phyloP scores from a whole-genome alignment of 805 yeast species.

The Dipodascus albidus region DNA sequence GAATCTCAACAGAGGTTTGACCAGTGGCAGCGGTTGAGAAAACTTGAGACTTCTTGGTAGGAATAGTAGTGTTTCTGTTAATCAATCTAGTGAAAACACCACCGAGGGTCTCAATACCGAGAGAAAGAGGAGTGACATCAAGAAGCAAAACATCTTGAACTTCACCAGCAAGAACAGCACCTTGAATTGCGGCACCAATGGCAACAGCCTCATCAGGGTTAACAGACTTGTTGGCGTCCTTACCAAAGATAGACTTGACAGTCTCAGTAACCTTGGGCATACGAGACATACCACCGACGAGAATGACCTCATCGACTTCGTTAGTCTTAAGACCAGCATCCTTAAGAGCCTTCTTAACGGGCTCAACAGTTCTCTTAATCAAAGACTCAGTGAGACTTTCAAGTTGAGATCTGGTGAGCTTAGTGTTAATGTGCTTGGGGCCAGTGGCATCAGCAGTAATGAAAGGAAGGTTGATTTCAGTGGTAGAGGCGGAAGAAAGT shows the following conservation, averaged over 20 bases:
- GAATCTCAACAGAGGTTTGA: conserved; percentile 92
- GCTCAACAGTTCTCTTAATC: conserved; percentile 61
- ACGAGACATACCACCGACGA: conserved; percentile 87
- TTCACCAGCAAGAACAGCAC: conserved; percentile 92
- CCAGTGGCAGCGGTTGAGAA: conserved; percentile 96
- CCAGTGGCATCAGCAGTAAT: conserved; percentile 80
- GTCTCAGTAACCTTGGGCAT: conserved; percentile 80
- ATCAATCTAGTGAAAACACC: conserved; percentile 92
- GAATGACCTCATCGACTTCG: conserved; percentile 67
- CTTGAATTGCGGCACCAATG: conserved; percentile 96
- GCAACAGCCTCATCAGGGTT: conserved; percentile 95
- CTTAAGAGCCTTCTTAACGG: conserved; percentile 71
- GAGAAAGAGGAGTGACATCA: conserved; percentile 81
- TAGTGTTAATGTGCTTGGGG: conserved; percentile 67
- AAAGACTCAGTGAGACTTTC: conserved; percentile 57
- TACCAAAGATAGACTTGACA: conserved; percentile 66
- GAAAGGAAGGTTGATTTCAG: conserved; percentile 73
- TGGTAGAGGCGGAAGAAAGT: conserved; percentile 59
- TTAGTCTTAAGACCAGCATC: conserved; percentile 61
- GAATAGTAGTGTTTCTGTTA: conserved; percentile 90
- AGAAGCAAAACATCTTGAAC: conserved; percentile 82
- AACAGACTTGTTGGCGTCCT: conserved; percentile 80
- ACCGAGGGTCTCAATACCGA: conserved; percentile 97
- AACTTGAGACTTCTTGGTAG: conserved; percentile 92
- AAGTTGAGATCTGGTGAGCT: conserved; percentile 55